Evolutionary conservation across 1,284 basidiomycete species (phyloP), one percentile per base, ranked within the genome.

Genomic region (Apiotrichum akiyoshidainum): DNA sequence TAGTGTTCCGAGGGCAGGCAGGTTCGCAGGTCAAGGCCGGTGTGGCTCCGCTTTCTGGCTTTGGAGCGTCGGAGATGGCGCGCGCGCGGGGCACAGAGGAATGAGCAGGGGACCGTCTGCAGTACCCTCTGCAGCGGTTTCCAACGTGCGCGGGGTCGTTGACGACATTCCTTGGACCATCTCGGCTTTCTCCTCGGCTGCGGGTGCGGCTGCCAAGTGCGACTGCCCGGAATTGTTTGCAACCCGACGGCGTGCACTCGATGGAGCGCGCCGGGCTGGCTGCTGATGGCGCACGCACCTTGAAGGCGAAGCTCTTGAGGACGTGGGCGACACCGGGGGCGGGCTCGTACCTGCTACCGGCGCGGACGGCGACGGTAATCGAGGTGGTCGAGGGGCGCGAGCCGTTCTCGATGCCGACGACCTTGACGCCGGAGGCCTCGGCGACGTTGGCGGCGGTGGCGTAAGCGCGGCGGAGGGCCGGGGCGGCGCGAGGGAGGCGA

Each of bases 281-380:
- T 17, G 47, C 47, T 6, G n/a, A n/a, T 31, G 26, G 34, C 16
- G 19, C 31, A 69, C 78, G 54, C 67, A 95, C 93, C 88, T 94
- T 96, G 86, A 93, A 96, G 61, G 92, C 87, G 83, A 92, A 95
- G 84, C 91, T 92, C 84, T 94, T 94, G 78, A 96, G 83, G 64
- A 87, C 87, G 81, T 94, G 89, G 11, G 93, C 91, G 65, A 91
- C 85, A 72, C 93, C 93, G 50, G 89, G 85, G 71, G 87, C 87
- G 61, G 85, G 79, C 82, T 97, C 88, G 76, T 86, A 93, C 70
- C 93, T 83, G 71, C 86, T 87, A 57, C 93, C 93, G 59, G 90
- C 93, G 79, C 92, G 94, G 79, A 94, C 85, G 68, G 94, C 84
- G 71, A 97, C 82, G 53, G 91, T 92, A 71, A 97, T 85, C 66